phyloP scores from a whole-genome alignment of 163 green algal genomes.

The Chlamydomonas reinhardtii region DNA sequence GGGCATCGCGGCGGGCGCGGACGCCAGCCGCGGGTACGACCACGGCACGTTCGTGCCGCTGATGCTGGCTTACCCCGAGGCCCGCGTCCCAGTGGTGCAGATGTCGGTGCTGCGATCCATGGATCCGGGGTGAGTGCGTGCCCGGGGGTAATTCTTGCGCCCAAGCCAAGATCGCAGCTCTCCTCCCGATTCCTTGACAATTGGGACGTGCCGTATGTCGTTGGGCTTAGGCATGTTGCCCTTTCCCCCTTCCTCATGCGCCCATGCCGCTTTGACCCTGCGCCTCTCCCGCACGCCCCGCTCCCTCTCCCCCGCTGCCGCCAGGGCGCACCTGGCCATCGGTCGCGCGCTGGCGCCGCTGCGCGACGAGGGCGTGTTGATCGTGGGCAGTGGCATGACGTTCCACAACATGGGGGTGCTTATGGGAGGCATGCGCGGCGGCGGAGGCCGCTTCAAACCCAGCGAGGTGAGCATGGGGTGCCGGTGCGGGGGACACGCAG shows the following conservation, averaged over 20 bases:
- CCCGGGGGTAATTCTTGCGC: background rate
- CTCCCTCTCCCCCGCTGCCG: no score
- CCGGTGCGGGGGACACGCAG: no score
- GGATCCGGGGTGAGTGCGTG: background rate
- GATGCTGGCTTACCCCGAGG: slow-evolving; percentile 72
- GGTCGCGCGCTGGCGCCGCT: slow-evolving; percentile 68
- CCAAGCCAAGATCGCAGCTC: no score
- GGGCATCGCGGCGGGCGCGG: slow-evolving; percentile 13
- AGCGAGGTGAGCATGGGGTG: slow-evolving; percentile 29
- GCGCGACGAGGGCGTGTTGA: slow-evolving; percentile 74
- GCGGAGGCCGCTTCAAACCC: background rate
- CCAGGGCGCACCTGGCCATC: slow-evolving; percentile 34
- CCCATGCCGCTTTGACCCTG: no score
- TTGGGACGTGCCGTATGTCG: no score
- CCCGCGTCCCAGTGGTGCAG: slow-evolving; percentile 76
- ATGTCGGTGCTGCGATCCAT: slow-evolving; percentile 61
- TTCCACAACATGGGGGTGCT: slow-evolving; percentile 80
- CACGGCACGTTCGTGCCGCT: slow-evolving; percentile 83
- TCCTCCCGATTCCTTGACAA: no score
- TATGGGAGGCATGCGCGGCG: background rate
- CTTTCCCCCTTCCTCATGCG: no score
- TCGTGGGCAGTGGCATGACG: slow-evolving; percentile 70
- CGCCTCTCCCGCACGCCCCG: background rate
- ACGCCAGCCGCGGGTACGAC: slow-evolving; percentile 48
- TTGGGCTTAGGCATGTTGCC: no score